Conservation (phyloP, 1,284 basidiomycete species). For the Trametes versicolor region DNA sequence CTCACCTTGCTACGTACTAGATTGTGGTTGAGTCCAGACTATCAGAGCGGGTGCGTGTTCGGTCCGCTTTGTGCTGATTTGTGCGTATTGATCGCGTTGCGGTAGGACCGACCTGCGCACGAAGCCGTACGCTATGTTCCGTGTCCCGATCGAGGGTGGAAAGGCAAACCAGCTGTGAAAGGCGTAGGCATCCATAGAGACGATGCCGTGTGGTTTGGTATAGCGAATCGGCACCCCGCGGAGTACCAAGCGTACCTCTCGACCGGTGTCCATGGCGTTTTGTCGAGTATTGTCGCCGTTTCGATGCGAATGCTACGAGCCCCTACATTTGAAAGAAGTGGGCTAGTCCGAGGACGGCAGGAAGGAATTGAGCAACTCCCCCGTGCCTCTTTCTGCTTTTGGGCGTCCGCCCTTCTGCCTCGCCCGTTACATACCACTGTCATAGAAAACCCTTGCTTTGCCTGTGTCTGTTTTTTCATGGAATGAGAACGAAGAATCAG, state of each 20-base stretch:
- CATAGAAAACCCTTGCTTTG: too few relatives aligned
- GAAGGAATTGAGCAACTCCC: too few relatives aligned
- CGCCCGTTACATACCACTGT: too few relatives aligned
- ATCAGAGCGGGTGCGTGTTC: slow-evolving; percentile 35
- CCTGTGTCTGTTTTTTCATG: too few relatives aligned
- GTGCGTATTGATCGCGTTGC: not conserved
- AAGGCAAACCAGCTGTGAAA: slow-evolving; percentile 21
- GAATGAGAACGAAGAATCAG: too few relatives aligned
- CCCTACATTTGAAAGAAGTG: not conserved
- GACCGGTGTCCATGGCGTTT: not conserved
- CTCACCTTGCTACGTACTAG: slow-evolving; percentile 18
- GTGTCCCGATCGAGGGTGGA: slow-evolving; percentile 27
- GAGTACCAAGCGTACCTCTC: not conserved
- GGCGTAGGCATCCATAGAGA: not conserved
- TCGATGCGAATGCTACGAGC: not conserved
- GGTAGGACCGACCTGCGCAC: slow-evolving; percentile 29
- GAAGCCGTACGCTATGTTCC: slow-evolving; percentile 30
- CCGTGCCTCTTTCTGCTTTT: too few relatives aligned
- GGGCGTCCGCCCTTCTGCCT: too few relatives aligned
- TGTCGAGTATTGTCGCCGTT: not conserved
- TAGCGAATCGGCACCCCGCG: too few relatives aligned
- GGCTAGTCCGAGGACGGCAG: not conserved
- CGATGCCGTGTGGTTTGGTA: not conserved
- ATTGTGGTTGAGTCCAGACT: slow-evolving; percentile 38
- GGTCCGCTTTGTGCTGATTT: not conserved